Evolutionary conservation across 2,329 filamentous ascomycete genomes (phyloP), one percentile per base, ranked within the genome.

Genomic region (Neofusicoccum laricinum): DNA sequence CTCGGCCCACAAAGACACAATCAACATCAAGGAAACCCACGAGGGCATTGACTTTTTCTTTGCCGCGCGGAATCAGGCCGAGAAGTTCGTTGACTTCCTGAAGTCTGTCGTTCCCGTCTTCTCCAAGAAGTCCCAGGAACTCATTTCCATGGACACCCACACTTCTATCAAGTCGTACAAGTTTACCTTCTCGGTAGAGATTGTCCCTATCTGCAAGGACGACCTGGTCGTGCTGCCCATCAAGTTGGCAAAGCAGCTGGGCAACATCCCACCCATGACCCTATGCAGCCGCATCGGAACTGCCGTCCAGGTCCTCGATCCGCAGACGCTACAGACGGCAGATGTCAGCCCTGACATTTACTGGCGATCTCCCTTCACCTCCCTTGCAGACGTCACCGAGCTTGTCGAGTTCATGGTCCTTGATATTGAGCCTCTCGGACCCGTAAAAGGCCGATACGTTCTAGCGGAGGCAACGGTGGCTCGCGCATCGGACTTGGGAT

Each of bases 11-110:
- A 86, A 88, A 68, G 93, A 99, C 70, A 95, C 94, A 0, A 93
- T 97, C 79, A 99, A 98, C 77, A 99, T 99, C 80, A 97, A 96
- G 76, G 95, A 99, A 79, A 91, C 92, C 32, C 93, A 93, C 78
- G 93, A 97, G 71, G 95, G 95, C 1, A 88, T 99, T 66, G 95
- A 99, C 76, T 99, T 99, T 77, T 99, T 89, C 84, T 99, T 95
- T 74, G 86, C 92, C 0, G 88, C 90, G 65, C 85, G 92, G 71
- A 99, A 97, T 73, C 91, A 96, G 71, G 94, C 93, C 7, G 92
- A 96, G 73, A 93, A 91, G 72, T 94, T 97, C 76, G 87, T 96
- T 66, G 93, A 98, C 77, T 96, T 97, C 76, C 81, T 97, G 67
- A 88, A 87, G 70, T 94, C 92, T 0, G 90, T 96, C 14, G 86